phyloP scores from a whole-genome alignment of 1,284 basidiomycete genomes.

The Ganoderma leucocontextum region DNA sequence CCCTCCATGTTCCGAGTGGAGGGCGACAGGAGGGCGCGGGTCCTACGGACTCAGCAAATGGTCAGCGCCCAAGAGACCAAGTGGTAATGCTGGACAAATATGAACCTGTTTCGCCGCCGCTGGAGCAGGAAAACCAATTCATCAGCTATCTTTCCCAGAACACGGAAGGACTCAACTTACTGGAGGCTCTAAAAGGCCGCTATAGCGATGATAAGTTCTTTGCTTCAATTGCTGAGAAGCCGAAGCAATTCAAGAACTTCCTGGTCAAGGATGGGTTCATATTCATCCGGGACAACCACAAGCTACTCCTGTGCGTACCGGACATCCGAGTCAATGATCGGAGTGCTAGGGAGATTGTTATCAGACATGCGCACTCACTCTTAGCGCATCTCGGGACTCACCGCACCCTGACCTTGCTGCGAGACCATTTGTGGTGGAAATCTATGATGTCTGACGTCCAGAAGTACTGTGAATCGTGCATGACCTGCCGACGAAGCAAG shows the following conservation, averaged over 20 bases:
- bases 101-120: too few relatives aligned
- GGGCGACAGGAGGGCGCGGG: neutral
- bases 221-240: too few relatives aligned
- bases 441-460: neutral
- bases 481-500: neutral
- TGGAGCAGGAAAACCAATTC: too few relatives aligned
- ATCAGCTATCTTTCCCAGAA: too few relatives aligned
- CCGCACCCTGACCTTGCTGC: neutral
- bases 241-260: neutral
- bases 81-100: too few relatives aligned
- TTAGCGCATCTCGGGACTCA: neutral
- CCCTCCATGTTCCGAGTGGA: neutral
- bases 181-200: too few relatives aligned
- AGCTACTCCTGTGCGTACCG: neutral
- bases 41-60: too few relatives aligned
- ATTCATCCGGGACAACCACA: neutral
- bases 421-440: neutral
- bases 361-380: neutral
- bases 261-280: too few relatives aligned
- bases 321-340: neutral
- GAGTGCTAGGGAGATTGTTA: neutral
- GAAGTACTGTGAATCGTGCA: neutral
- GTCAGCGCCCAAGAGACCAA: too few relatives aligned
- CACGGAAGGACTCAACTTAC: too few relatives aligned
- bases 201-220: too few relatives aligned